Percentiles rank a stretch among this genome's conserved stretches.
Conservation (phyloP, 352 stramenopile species). For the Globisporangium rhizosaccharum region DNA sequence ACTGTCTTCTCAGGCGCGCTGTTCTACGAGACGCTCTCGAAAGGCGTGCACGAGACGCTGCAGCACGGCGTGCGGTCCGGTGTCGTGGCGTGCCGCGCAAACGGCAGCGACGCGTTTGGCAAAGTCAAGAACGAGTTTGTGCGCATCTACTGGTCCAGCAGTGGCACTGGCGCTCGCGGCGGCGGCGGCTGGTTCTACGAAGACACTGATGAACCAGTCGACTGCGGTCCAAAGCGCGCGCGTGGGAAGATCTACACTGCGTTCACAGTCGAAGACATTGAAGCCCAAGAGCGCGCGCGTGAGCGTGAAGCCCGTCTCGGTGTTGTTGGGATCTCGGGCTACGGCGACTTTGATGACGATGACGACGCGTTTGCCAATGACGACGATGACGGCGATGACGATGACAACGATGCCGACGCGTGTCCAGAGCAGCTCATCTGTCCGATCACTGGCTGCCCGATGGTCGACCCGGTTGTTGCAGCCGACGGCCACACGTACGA, state of each 20-base stretch:
- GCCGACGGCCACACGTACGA: slow-evolving; percentile 98
- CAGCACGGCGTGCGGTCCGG: slow-evolving; percentile 35
- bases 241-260: slow-evolving; percentile 47
- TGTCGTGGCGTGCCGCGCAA: slow-evolving; percentile 28
- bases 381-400: slow-evolving; percentile 15
- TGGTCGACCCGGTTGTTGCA: slow-evolving; percentile 95
- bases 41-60: slow-evolving; percentile 29
- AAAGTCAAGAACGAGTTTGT: slow-evolving; percentile 54
- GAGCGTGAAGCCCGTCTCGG: neutral
- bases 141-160: slow-evolving; percentile 34
- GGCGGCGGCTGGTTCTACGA: slow-evolving; percentile 7
- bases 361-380: slow-evolving; percentile 16
- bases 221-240: slow-evolving; percentile 35
- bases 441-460: slow-evolving; percentile 93
- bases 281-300: slow-evolving; percentile 24
- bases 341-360: slow-evolving; percentile 25
- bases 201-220: slow-evolving; percentile 32
- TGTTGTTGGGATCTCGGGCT: slow-evolving; percentile 10
- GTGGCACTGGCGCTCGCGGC: neutral
- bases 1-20: slow-evolving; percentile 34
- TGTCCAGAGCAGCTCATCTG: slow-evolving; percentile 73
- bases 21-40: slow-evolving; percentile 33
- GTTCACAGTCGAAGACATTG: slow-evolving; percentile 35
- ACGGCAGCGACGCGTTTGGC: slow-evolving; percentile 31
- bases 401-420: slow-evolving; percentile 22